Base-by-base conservation (phyloP, 2,329 filamentous ascomycete species). In the Neurospora crassa region DNA sequence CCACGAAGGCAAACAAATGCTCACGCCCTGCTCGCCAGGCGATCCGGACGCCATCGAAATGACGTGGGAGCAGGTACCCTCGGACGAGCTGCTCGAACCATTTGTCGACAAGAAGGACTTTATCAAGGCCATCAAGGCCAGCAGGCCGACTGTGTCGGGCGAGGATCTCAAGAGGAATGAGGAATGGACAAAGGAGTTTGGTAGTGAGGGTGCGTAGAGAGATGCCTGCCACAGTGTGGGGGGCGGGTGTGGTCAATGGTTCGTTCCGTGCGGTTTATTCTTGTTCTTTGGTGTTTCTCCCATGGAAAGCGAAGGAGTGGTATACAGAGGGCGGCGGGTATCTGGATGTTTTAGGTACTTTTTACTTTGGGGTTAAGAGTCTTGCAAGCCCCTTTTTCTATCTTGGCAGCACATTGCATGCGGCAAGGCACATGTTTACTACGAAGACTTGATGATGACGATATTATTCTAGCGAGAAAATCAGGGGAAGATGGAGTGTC, bases 111-210 rank as follows among this genome's bases (percentile, higher is more conserved):
- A 97, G 71, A 96, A 96, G 80, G 96, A 99, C 81, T 98, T 99
- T 79, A 86, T 96, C 79, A 93, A 95, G 80, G 95, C 96, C 1
- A 91, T 99, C 78, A 94, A 93, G 78, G 89, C 90, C 67, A 93
- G 93, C 69, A 85, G 96, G 78, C 96, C 96, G 29, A 98, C 96
- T 0, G 96, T 99, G 70, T 96, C 93, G 69, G 86, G 88, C 69
- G 93, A 94, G 69, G 96, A 99, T 79, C 86, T 99, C 67, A 87
- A 89, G 75, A 87, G 89, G 78, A 97, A 95, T 80, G 86, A 92
- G 67, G 94, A 97, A 67, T 99, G 96, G 96, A 99, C 96, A 11
- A 88, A 91, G 77, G 94, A 98, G 82, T 98, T 98, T 82, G 95
- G 95, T 71, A 97, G 93, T 79, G 95, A 97, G 80, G 95, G 95